Conservation (phyloP, 2,329 filamentous ascomycete genomes). For the Fusarium verticillioides region DNA sequence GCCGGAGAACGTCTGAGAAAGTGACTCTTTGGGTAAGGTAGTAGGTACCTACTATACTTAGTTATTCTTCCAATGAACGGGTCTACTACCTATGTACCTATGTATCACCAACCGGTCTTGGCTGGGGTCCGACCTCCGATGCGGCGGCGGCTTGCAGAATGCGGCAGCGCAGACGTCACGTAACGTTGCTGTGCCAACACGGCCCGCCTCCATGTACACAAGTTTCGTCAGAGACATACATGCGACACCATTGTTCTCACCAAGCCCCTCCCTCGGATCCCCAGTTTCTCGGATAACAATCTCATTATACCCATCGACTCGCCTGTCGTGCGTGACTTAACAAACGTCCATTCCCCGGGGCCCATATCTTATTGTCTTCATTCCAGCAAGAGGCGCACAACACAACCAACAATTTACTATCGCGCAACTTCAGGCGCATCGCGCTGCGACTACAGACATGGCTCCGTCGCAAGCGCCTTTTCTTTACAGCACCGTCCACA, state of each 20-base stretch:
- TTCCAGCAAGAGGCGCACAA: conserved; percentile 17
- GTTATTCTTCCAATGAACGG: neutral
- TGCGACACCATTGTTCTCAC: conserved; percentile 18
- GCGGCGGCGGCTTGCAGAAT: neutral
- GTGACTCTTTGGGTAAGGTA: conserved; percentile 15
- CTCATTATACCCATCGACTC: conserved; percentile 20
- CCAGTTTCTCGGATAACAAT: conserved; percentile 31
- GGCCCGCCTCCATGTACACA: conserved; percentile 24
- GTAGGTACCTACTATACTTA: too few relatives aligned
- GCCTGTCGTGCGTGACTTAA: neutral
- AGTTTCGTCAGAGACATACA: conserved; percentile 33
- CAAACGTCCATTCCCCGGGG: conserved; percentile 1
- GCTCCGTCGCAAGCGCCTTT: conserved; percentile 65
- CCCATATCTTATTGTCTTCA: conserved; percentile 2
- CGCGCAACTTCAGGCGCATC: conserved; percentile 21
- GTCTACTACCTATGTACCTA: neutral
- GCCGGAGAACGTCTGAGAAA: conserved; percentile 6
- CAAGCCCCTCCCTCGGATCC: conserved; percentile 11
- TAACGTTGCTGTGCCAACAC: conserved; percentile 45
- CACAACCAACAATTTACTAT: conserved; percentile 6
- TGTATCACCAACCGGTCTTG: conserved; percentile 1
- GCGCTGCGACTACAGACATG: conserved; percentile 34
- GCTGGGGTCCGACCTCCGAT: conserved; percentile 24
- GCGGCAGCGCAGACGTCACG: conserved; percentile 31
- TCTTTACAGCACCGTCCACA: conserved; percentile 71